Percentiles rank a stretch among this genome's conserved stretches.
phyloP scores from a whole-genome alignment of 352 stramenopile species.

The Pythium rishiriense region DNA sequence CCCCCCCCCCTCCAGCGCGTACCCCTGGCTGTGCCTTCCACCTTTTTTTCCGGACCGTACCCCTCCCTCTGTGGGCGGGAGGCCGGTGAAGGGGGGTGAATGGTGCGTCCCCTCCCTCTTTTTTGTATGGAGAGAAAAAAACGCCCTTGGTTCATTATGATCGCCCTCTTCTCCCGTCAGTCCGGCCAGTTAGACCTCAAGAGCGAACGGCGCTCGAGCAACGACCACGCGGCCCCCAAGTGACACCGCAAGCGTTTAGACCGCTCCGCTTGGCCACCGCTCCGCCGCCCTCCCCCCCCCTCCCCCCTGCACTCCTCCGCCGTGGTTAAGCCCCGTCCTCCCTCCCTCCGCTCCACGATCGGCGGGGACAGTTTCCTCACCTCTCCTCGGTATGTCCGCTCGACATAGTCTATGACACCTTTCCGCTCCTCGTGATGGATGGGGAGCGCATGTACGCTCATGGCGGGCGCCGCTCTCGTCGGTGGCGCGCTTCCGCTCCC shows the following conservation, averaged over 20 bases:
- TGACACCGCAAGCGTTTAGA: not conserved
- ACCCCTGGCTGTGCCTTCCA: not conserved
- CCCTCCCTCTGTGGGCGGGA: not conserved
- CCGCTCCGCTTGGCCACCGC: not conserved
- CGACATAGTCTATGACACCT: too few species aligned
- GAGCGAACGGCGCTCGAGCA: constrained; percentile 11
- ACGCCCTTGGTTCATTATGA: constrained; percentile 38
- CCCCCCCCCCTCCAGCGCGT: too few species aligned
- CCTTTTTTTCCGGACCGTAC: constrained; percentile 5
- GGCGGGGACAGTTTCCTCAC: too few species aligned
- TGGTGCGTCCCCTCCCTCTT: constrained; percentile 23
- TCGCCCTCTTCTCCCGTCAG: constrained; percentile 23
- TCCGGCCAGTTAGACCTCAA: constrained; percentile 17
- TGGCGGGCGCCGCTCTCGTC: not conserved
- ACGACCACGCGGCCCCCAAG: not conserved
- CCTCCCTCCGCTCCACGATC: too few species aligned
- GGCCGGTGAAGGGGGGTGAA: constrained; percentile 2
- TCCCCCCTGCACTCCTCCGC: too few species aligned
- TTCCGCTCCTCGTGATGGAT: too few species aligned
- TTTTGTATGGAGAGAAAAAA: constrained; percentile 28
- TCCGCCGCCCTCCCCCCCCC: not conserved
- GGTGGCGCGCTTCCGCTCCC: not conserved
- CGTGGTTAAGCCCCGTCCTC: too few species aligned
- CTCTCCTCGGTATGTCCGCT: too few species aligned
- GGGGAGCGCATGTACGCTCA: too few species aligned